These are phyloP conservation scores for Colletotrichum eremochloae DNA, from an alignment of 2,329 filamentous ascomycete species.

Conservation along the genomic window DNA sequence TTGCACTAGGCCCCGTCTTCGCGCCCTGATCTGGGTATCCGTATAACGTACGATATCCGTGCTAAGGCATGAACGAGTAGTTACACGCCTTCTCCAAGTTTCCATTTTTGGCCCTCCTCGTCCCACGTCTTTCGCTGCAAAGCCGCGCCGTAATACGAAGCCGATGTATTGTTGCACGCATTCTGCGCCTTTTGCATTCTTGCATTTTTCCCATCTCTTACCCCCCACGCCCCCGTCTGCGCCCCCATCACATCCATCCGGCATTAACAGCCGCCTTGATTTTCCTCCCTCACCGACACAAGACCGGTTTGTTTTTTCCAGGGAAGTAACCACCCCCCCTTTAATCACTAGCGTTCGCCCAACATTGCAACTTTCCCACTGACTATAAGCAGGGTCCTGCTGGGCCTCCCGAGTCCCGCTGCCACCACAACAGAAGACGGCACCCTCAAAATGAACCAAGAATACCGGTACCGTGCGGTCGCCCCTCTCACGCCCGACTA, in stretches of 20 bases:
- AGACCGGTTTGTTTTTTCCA: background rate
- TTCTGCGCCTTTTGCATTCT: constrained; percentile 14
- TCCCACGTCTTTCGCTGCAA: background rate
- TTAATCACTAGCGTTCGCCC: background rate
- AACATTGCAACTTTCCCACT: background rate
- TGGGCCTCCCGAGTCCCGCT: background rate
- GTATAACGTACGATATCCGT: no score
- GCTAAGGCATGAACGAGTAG: no score
- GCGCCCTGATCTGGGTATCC: background rate
- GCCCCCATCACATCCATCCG: background rate
- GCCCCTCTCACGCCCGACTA: background rate
- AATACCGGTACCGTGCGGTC: background rate
- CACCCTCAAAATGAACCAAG: background rate
- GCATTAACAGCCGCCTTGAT: constrained; percentile 16
- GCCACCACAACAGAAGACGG: background rate
- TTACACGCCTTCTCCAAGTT: constrained; percentile 1
- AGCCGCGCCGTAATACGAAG: constrained; percentile 1
- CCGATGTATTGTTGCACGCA: constrained; percentile 11
- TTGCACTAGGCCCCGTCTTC: background rate
- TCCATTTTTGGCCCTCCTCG: constrained; percentile 5
- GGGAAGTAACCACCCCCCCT: background rate
- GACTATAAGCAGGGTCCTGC: constrained; percentile 12
- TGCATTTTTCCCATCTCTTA: background rate
- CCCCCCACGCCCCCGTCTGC: background rate
- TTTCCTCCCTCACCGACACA: constrained; percentile 12